A percentile compares a stretch with the other conserved stretches of the same genome.
Evolutionary conservation across 805 yeast species (phyloP).

Genomic region (Wickerhamiella vanderwaltii): DNA sequence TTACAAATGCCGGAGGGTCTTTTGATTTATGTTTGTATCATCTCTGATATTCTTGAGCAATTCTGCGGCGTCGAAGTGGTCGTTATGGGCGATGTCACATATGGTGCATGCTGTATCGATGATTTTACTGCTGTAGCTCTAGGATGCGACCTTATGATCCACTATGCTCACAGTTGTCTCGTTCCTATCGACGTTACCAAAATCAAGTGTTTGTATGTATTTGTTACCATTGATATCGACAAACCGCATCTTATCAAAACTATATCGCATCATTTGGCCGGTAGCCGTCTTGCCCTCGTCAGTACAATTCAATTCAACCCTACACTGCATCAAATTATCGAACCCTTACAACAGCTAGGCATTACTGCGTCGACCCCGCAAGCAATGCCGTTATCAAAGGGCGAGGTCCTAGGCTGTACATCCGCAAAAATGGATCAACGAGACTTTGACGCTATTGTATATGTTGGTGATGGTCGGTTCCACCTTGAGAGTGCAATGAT

Average conservation of each 20-base stretch:
- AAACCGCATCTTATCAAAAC: constrained; percentile 72
- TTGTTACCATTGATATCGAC: constrained; percentile 86
- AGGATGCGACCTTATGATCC: constrained; percentile 89
- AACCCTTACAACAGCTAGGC: constrained; percentile 33
- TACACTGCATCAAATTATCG: constrained; percentile 67
- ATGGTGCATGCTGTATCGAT: constrained; percentile 97
- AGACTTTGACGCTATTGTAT: constrained; percentile 64
- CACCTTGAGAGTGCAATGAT: constrained; percentile 95
- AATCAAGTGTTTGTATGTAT: constrained; percentile 86
- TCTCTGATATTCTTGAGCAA: constrained; percentile 87
- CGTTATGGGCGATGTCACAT: constrained; percentile 97
- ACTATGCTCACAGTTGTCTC: constrained; percentile 93
- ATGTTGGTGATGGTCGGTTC: constrained; percentile 92
- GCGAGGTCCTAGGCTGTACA: constrained; percentile 94
- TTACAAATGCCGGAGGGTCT: constrained; percentile 97
- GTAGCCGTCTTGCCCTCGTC: constrained; percentile 65
- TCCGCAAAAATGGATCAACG: constrained; percentile 53
- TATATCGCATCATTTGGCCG: constrained; percentile 54
- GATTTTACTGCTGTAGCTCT: constrained; percentile 88
- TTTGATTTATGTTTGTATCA: constrained; percentile 71
- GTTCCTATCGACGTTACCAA: constrained; percentile 89
- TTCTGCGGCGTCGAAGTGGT: constrained; percentile 78
- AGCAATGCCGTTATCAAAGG: constrained; percentile 81
- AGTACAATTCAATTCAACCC: constrained; percentile 98
- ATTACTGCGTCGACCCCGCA: constrained; percentile 75